Evolutionary conservation across 169 alveolate species (phyloP), one percentile per base, ranked within the genome.

Genomic region (Babesia sp.): DNA sequence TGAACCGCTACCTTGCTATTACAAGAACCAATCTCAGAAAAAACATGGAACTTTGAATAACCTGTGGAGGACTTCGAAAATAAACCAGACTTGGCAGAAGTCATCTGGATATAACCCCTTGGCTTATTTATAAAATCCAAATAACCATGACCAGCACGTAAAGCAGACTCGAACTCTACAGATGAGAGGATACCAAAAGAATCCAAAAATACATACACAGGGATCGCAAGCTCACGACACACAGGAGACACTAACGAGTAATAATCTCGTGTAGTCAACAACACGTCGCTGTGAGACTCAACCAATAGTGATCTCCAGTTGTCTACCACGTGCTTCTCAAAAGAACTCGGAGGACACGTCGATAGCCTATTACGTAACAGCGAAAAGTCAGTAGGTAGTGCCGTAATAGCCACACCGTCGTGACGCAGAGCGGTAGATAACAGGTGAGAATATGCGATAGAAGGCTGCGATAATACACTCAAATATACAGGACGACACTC

Each of bases 101-200:
- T 1, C 2, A 11, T 1, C 33, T 46, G 2, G 16, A 20, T 45
- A 0, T 28, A 28, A 11, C 57, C 26, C 61, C 24, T 37, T 11
- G 71, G 44, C 11, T 28, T 16, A 31, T 64, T 48, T 33, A 64
- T 5, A 1, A 36, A 42, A 22, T 64, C 61, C 20, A 48, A 28
- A n/a, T 64, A 64, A 24, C 74, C 74, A 56, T 64, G 74, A 29
- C 74, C 74, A 5, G 74, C 74, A 7, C 53, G 45, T 24, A 29
- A 29, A 16, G 74, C 74, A 3, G 53, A 0, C 11, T 26, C 54
- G 48, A 31, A 64, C 22, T 64, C 74, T 37, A 16, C 36, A 3
- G 33, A 46, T 6, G 59, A 11, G 2, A 64, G 46, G 1, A 64
- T 24, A 24, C 50, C 16, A 2, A 61, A 61, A 31, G 42, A 24